A percentile compares a stretch with the other conserved stretches of the same genome.
phyloP scores from a whole-genome alignment of 2,329 filamentous ascomycete genomes.

The Rugonectria rugulosa region DNA sequence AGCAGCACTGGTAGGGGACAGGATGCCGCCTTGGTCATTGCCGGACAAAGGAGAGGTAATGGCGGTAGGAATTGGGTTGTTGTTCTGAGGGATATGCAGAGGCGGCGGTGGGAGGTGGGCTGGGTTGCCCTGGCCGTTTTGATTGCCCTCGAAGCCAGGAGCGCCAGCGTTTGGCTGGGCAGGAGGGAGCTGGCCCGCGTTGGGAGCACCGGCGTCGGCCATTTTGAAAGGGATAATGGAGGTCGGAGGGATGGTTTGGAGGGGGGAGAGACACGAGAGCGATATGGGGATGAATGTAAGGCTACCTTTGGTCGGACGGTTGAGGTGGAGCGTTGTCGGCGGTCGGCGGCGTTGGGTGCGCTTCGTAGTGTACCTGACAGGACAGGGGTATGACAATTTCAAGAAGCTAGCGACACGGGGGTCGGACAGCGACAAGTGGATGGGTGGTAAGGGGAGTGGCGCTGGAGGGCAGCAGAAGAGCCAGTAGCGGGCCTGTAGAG shows the following conservation, averaged over 20 bases:
- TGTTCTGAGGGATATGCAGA: slow-evolving; percentile 95
- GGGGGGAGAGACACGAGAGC: slow-evolving; percentile 25
- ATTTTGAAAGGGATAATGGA: slow-evolving; percentile 57
- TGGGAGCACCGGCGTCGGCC: slow-evolving; percentile 76
- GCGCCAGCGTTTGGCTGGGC: slow-evolving; percentile 73
- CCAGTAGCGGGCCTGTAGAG: neutral
- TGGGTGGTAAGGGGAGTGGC: slow-evolving; percentile 3
- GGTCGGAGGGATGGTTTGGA: slow-evolving; percentile 25
- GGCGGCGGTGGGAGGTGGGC: slow-evolving; percentile 89
- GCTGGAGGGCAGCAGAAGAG: no score
- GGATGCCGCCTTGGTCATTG: slow-evolving; percentile 68
- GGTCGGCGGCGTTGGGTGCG: slow-evolving; percentile 38
- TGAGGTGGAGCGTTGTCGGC: slow-evolving; percentile 39
- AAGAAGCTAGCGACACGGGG: slow-evolving; percentile 22
- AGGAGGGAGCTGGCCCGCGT: slow-evolving; percentile 71
- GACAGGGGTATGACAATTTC: slow-evolving; percentile 25
- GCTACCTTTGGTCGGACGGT: slow-evolving; percentile 40
- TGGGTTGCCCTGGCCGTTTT: slow-evolving; percentile 73
- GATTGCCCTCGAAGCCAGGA: slow-evolving; percentile 78
- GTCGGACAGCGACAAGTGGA: slow-evolving; percentile 13
- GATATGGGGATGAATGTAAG: slow-evolving; percentile 32
- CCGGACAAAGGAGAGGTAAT: slow-evolving; percentile 87
- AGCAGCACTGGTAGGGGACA: slow-evolving; percentile 85
- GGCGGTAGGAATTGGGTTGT: slow-evolving; percentile 90
- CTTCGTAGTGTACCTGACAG: slow-evolving; percentile 36